Evolutionary conservation across 441 rosid species (phyloP), one percentile per base, ranked within the genome.

Genomic region (Adansonia grandidieri): DNA sequence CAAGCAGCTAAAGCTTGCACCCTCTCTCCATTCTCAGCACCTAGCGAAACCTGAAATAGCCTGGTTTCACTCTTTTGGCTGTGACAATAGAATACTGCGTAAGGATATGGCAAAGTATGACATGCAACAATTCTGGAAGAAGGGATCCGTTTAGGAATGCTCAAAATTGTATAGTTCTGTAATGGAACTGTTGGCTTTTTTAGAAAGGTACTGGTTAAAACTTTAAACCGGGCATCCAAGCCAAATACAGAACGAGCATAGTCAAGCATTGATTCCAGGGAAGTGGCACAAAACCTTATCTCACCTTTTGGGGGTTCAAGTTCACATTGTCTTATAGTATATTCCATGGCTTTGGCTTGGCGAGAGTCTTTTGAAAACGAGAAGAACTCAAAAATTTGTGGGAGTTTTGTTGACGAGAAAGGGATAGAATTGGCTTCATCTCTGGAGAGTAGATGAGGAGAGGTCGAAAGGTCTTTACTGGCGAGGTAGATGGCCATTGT

Each of bases 21-120:
- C 13, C 51, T 78, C 0, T 82, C 91, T 7, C 91, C 92, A 79
- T 85, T 78, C 2, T 87, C 96, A 2, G 87, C 83, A 6, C 81
- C 86, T 20, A 92, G 24, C 2, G 77, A 73, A 67, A 91, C 67
- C 86, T 86, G 79, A 74, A 87, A 89, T 42, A 90, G 56, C 83
- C 76, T 87, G 47, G 73, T 87, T 45, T 83, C 88, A 40, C 84
- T 80, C 67, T 80, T 82, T 28, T 87, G 91, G 28, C 87, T 78
- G 74, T 95, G 97, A 81, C 98, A 92, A 45, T 86, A 92, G 84
- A 86, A 95, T 44, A 93, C 93, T 17, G 83, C 91, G 51, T 87
- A 89, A 14, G 97, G 98, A 77, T 88, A 93, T 2, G 96, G 93
- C 98, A 93, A 79, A 28, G 85, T 80, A 50, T 95, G 98, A 48